Evolutionary conservation across 192 early-diverging fungal species (phyloP).

Genomic region (Mortierella hygrophila): DNA sequence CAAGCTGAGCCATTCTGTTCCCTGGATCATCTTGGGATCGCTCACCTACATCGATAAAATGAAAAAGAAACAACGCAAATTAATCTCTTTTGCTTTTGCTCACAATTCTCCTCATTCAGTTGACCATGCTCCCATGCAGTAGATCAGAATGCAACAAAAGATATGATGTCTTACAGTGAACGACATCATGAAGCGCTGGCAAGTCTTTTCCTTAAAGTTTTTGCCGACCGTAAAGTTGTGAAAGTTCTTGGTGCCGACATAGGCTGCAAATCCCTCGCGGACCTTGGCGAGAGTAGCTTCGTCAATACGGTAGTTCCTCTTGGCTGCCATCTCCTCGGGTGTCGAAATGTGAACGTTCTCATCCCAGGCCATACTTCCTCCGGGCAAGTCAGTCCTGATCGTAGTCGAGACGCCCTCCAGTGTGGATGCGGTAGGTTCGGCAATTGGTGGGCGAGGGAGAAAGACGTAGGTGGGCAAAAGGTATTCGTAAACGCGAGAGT

Average conservation of each 20-base stretch:
- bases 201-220: slow-evolving; percentile 80
- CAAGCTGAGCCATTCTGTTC: slow-evolving; percentile 91
- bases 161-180: slow-evolving; percentile 69
- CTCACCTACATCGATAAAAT: slow-evolving; percentile 43
- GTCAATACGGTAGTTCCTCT: slow-evolving; percentile 76
- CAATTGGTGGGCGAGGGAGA: slow-evolving; percentile 53
- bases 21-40: slow-evolving; percentile 76
- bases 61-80: slow-evolving; percentile 5
- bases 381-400: slow-evolving; percentile 26
- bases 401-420: slow-evolving; percentile 6
- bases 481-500: slow-evolving; percentile 97
- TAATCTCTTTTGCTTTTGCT: not conserved
- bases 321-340: slow-evolving; percentile 70
- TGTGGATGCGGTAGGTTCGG: not conserved
- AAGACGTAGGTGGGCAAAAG: slow-evolving; percentile 94
- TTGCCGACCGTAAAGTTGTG: slow-evolving; percentile 95
- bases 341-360: slow-evolving; percentile 57
- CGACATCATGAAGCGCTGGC: slow-evolving; percentile 84
- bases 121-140: not conserved
- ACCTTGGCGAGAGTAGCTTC: slow-evolving; percentile 74
- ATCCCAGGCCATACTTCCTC: slow-evolving; percentile 52
- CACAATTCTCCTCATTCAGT: not conserved
- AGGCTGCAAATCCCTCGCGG: slow-evolving; percentile 73
- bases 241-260: slow-evolving; percentile 92
- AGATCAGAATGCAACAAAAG: not conserved